phyloP scores from a whole-genome alignment of 257 asterid genomes.

The Jasminum sambac region DNA sequence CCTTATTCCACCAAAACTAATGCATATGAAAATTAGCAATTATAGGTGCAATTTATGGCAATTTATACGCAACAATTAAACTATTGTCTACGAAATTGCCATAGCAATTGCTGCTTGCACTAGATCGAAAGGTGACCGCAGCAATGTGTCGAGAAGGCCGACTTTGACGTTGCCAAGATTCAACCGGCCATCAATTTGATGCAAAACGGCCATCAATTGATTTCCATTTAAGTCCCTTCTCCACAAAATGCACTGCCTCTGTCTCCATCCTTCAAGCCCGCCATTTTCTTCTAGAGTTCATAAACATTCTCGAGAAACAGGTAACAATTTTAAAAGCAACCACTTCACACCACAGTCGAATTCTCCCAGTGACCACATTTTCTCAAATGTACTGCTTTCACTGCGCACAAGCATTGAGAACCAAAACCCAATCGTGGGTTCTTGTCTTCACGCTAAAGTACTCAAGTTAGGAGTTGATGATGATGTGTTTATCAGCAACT shows the following conservation, averaged over 20 bases:
- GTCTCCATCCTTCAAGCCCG: conserved; percentile 3
- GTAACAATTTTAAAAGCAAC: conserved; percentile 6
- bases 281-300: conserved; percentile 8
- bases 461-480: conserved; percentile 35
- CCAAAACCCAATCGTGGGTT: conserved; percentile 35
- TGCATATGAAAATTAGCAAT: no score
- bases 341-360: conserved; percentile 8
- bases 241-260: conserved; percentile 23
- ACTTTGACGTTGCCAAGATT: no score
- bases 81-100: no score
- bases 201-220: no score
- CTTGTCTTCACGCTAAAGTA: conserved; percentile 36
- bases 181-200: no score
- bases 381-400: conserved; percentile 37
- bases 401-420: conserved; percentile 31
- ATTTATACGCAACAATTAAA: no score
- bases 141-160: no score
- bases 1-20: no score
- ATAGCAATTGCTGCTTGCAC: no score
- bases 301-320: conserved; percentile 2
- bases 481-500: conserved; percentile 42
- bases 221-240: background rate
- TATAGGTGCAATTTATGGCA: no score
- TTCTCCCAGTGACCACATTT: conserved; percentile 23
- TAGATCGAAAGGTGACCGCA: no score